A percentile compares a stretch with the other conserved stretches of the same genome.
These are phyloP conservation scores for Trichoderma parareesei DNA, from an alignment of 495 filamentous ascomycete species.

Conservation along the genomic window DNA sequence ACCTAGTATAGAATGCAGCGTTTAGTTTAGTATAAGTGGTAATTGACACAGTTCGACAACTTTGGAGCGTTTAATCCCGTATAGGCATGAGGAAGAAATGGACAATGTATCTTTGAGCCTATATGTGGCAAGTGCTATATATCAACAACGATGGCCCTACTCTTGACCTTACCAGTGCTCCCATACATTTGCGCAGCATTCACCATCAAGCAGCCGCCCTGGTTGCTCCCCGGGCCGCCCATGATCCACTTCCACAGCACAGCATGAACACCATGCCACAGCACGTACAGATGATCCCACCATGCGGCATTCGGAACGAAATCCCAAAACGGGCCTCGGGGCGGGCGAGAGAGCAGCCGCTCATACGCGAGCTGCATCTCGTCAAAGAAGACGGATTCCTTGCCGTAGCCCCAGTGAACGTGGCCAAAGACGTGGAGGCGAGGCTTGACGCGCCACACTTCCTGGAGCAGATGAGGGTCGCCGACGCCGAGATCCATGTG, in stretches of 20 bases:
- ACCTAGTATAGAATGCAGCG: too few relatives aligned
- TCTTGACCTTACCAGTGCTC: conserved; percentile 55
- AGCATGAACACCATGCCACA: conserved; percentile 53
- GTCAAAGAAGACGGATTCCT: conserved; percentile 69
- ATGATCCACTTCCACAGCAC: conserved; percentile 68
- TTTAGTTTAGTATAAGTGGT: too few relatives aligned
- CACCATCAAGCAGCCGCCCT: conserved; percentile 54
- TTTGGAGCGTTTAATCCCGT: too few relatives aligned
- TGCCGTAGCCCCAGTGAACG: conserved; percentile 62
- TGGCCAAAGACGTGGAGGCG: conserved; percentile 85
- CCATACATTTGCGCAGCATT: conserved; percentile 71
- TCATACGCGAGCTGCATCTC: conserved; percentile 67
- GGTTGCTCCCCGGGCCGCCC: conserved; percentile 49
- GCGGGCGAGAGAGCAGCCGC: conserved; percentile 45
- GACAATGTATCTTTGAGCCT: too few relatives aligned
- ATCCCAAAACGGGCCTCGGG: conserved; percentile 44
- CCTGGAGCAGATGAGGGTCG: conserved; percentile 64
- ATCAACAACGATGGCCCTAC: conserved; percentile 32
- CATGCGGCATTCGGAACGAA: conserved; percentile 41
- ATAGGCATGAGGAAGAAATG: too few relatives aligned
- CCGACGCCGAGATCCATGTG: conserved; percentile 75
- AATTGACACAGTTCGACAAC: too few relatives aligned
- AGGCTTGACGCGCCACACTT: conserved; percentile 73
- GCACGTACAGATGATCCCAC: conserved; percentile 52
- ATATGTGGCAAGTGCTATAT: conserved; percentile 14